A percentile compares a stretch with the other conserved stretches of the same genome.
phyloP scores from a whole-genome alignment of 345 rosid species.

The Acer saccharum region DNA sequence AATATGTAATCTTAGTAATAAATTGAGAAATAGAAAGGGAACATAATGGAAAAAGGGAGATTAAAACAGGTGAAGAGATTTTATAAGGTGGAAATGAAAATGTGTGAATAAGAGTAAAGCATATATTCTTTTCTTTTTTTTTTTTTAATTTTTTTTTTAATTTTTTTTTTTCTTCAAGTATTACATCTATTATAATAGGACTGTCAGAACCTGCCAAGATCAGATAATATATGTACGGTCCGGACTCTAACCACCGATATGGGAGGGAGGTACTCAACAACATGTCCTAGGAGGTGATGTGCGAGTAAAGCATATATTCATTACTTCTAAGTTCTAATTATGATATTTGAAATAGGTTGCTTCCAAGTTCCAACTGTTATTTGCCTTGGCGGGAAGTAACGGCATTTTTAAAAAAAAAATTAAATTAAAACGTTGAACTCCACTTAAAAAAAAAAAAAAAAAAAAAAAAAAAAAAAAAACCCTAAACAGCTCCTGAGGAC shows the following conservation, averaged over 20 bases:
- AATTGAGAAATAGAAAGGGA: neutral
- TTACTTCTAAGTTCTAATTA: conserved; percentile 58
- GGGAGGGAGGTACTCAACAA: too few species aligned
- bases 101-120: conserved; percentile 34
- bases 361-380: conserved; percentile 11
- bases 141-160: too few species aligned
- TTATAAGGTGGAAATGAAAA: conserved; percentile 5
- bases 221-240: too few species aligned
- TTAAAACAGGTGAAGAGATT: neutral
- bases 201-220: too few species aligned
- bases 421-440: too few species aligned
- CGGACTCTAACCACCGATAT: too few species aligned
- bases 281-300: too few species aligned
- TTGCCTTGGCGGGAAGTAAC: conserved; percentile 28
- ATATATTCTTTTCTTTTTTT: conserved; percentile 63
- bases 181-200: too few species aligned
- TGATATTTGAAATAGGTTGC: conserved; percentile 8
- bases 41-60: neutral
- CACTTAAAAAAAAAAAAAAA: too few species aligned
- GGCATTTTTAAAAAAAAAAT: neutral
- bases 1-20: neutral
- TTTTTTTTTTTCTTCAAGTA: too few species aligned
- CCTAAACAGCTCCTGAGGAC: too few species aligned
- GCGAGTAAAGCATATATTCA: conserved; percentile 50
- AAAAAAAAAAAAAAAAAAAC: too few species aligned